Base-by-base conservation (phyloP, 176 grass and related monocot species). In the Avena atlantica region DNA sequence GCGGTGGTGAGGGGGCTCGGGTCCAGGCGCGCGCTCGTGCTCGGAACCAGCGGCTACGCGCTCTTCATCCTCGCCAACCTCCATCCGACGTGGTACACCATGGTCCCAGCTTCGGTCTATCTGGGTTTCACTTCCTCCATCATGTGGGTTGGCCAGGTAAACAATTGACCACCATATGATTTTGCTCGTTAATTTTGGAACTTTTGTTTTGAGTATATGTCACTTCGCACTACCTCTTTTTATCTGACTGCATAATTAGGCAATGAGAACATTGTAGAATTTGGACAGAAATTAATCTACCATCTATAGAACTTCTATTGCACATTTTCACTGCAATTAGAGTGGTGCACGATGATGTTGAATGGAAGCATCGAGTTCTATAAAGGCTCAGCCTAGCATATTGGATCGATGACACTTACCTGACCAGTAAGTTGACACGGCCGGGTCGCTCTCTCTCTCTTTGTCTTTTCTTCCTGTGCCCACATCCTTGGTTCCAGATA, bases 1-100 rank as follows among this genome's bases (percentile, higher is more conserved):
- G 50, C 50, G 15, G 74, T 56, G 74, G 74, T 77, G 50, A 16
- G 74, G 50, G 15, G 50, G 74, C 74, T 77, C 25, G 74, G 74
- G 50, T 77, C 74, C 1, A 77, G 74, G 74, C 25, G 50, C 25
- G 74, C 74, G 50, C 74, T 77, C 50, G 8, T 77, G 24, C 49
- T 36, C 74, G 25, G 74, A 17, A 77, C 74, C 74, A 77, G 74
- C 15, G 74, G 74, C 24, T 77, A 77, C 50, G 74, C 74, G 74
- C 74, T 77, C 74, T 77, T 77, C 74, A 77, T 77, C 74, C 74
- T 77, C 25, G 74, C 74, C 50, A 77, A 77, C 74, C 74, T 77
- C 2, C 24, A 6, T 16, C 25, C 74, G 1, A 77, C 74, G 49
- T 77, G 74, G 74, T 55, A 56, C 74, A 77, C 27, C 3, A 77